Percentiles rank a stretch among this genome's conserved stretches.
These are phyloP conservation scores for Amanita phalloides DNA, from an alignment of 768 basidiomycete species.

Conservation along the genomic window DNA sequence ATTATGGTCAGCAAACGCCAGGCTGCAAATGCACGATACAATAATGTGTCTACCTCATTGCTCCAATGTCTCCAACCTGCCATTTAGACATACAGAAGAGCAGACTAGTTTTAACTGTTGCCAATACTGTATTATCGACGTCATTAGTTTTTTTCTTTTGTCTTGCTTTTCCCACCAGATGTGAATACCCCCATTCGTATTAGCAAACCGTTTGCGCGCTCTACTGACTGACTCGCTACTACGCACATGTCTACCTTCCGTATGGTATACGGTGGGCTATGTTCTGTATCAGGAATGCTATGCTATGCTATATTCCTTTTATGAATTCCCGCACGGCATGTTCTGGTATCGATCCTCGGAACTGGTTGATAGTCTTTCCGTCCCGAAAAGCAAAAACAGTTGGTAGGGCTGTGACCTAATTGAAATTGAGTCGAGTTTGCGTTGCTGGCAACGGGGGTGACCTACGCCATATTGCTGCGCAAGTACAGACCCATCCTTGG, in stretches of 20 bases:
- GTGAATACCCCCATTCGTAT: slow-evolving; percentile 10
- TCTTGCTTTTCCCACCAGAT: neutral
- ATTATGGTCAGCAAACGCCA: slow-evolving; percentile 65
- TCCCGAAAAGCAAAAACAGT: slow-evolving; percentile 72
- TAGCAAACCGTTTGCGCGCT: slow-evolving; percentile 5
- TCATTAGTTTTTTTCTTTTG: neutral
- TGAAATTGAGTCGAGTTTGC: neutral
- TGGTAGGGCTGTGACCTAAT: slow-evolving; percentile 63
- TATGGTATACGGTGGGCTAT: too few species aligned
- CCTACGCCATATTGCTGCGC: slow-evolving; percentile 39
- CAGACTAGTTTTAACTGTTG: neutral
- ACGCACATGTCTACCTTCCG: neutral
- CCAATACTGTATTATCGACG: neutral
- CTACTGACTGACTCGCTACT: too few species aligned
- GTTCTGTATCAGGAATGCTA: neutral
- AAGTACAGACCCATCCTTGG: slow-evolving; percentile 42
- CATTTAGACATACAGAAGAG: neutral
- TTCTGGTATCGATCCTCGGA: slow-evolving; percentile 49
- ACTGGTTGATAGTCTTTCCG: slow-evolving; percentile 46
- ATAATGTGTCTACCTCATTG: slow-evolving; percentile 18
- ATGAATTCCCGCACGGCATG: slow-evolving; percentile 34
- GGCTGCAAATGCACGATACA: slow-evolving; percentile 56
- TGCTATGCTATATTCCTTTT: slow-evolving; percentile 19
- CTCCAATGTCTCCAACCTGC: neutral
- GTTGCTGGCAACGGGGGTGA: slow-evolving; percentile 2